Base-by-base conservation (phyloP, 2,329 filamentous ascomycete genomes). In the Colletotrichum spaethianum region DNA sequence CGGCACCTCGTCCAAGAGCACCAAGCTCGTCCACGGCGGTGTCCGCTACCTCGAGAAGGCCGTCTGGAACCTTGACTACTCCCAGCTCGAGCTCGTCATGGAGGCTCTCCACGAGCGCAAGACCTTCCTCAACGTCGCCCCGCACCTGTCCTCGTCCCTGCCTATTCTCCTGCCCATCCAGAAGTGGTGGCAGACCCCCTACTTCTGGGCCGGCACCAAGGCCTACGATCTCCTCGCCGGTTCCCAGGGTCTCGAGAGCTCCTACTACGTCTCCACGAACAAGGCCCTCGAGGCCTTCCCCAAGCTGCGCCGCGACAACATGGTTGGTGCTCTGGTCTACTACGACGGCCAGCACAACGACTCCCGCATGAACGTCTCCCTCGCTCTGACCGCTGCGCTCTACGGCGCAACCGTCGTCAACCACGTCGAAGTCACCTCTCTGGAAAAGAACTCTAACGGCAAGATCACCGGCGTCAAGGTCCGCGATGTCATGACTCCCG, bases 331-430 rank as follows among this genome's bases (percentile, higher is more conserved):
- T 42, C 84, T 96, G 77, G 93, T 96, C 46, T 96, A 96, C 87
- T 96, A 96, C 80, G 92, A 96, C 83, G 93, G 93, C 74, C 93
- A 93, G 69, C 94, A 96, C 85, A 96, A 96, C 79, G 93, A 96
- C 80, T 94, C 93, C 33, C 91, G 93, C 74, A 96, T 96, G 93
- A 96, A 96, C 80, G 91, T 95, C 56, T 94, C 93, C 12, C 87
- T 96, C 60, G 93, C 93, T 28, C 91, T 94, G 86, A 96, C 93
- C 9, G 93, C 93, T 65, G 91, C 93, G 11, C 86, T 95, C 44
- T 95, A 95, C 79, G 94, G 94, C 69, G 91, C 92, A 57, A 96
- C 93, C 18, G 88, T 96, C 31, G 90, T 95, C 73, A 96, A 94
- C 83, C 93, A 96, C 82, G 87, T 94, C 81, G 92, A 96, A 81